Evolutionary conservation across 2,329 filamentous ascomycete genomes (phyloP).

Genomic region (Diaporthe capsici): DNA sequence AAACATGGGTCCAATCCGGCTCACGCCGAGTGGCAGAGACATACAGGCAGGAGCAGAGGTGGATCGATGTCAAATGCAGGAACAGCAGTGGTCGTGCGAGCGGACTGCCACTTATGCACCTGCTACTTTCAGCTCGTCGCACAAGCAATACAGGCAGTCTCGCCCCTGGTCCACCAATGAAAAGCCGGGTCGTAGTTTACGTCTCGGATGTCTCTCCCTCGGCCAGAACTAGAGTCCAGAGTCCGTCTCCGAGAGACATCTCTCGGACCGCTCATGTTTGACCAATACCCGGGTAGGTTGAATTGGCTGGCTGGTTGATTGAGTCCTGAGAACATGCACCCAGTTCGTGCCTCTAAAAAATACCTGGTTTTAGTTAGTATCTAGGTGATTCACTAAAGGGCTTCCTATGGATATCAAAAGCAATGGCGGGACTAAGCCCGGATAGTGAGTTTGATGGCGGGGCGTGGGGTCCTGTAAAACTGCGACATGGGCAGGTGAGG

Average conservation of each 20-base stretch:
- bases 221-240: background rate
- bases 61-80: conserved; percentile 26
- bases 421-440: background rate
- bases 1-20: conserved; percentile 13
- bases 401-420: background rate
- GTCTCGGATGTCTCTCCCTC: conserved; percentile 6
- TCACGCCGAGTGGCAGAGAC: conserved; percentile 20
- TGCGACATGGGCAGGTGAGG: background rate
- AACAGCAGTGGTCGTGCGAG: background rate
- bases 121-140: conserved; percentile 1
- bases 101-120: background rate
- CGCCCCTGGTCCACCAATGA: conserved; percentile 9
- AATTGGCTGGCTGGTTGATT: background rate
- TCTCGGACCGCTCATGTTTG: conserved; percentile 1
- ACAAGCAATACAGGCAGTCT: conserved; percentile 17
- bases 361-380: background rate
- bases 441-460: background rate
- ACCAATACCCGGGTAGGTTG: background rate
- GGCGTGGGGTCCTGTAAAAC: background rate
- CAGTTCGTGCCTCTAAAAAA: too few species aligned
- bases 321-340: background rate
- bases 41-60: conserved; percentile 1
- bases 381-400: background rate
- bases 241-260: background rate
- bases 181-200: background rate